A percentile compares a stretch with the other conserved stretches of the same genome.
Conservation (phyloP, 805 yeast genomes). For the Starmerella lactis-condensi region DNA sequence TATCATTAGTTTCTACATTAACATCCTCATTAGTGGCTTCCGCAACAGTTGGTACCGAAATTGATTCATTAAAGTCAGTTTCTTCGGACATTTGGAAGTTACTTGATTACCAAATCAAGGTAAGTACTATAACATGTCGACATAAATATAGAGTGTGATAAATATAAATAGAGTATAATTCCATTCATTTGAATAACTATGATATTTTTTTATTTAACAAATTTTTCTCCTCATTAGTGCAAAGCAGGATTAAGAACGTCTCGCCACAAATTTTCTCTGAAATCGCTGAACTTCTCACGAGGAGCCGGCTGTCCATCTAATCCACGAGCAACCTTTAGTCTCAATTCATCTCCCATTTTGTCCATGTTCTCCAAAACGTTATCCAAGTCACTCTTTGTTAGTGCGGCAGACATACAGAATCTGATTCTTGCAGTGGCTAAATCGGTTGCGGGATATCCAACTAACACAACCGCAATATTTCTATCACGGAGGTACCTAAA, state of each 20-base stretch:
- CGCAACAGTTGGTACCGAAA: too few relatives aligned
- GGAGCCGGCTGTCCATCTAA: slow-evolving; percentile 13
- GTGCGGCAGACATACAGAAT: slow-evolving; percentile 77
- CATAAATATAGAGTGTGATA: too few relatives aligned
- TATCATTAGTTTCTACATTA: too few relatives aligned
- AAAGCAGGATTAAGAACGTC: slow-evolving; percentile 17
- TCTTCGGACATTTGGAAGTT: too few relatives aligned
- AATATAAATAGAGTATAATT: too few relatives aligned
- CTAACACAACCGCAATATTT: slow-evolving; percentile 85
- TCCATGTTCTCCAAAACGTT: slow-evolving; percentile 16
- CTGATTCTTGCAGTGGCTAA: slow-evolving; percentile 76
- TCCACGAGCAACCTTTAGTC: slow-evolving; percentile 14
- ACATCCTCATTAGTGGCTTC: too few relatives aligned
- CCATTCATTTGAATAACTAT: too few relatives aligned
- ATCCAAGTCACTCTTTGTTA: slow-evolving; percentile 88
- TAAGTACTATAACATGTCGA: too few relatives aligned
- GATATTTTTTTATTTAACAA: too few relatives aligned
- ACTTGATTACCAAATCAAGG: too few relatives aligned
- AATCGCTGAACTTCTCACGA: slow-evolving; percentile 16
- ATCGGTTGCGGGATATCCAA: slow-evolving; percentile 96
- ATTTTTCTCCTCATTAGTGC: too few relatives aligned
- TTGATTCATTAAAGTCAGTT: too few relatives aligned
- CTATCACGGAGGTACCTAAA: slow-evolving; percentile 61
- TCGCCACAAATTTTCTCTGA: slow-evolving; percentile 19
- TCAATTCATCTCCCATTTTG: slow-evolving; percentile 13